These are phyloP conservation scores for Podospora appendiculata DNA, from an alignment of 495 filamentous ascomycete species.

Conservation along the genomic window DNA sequence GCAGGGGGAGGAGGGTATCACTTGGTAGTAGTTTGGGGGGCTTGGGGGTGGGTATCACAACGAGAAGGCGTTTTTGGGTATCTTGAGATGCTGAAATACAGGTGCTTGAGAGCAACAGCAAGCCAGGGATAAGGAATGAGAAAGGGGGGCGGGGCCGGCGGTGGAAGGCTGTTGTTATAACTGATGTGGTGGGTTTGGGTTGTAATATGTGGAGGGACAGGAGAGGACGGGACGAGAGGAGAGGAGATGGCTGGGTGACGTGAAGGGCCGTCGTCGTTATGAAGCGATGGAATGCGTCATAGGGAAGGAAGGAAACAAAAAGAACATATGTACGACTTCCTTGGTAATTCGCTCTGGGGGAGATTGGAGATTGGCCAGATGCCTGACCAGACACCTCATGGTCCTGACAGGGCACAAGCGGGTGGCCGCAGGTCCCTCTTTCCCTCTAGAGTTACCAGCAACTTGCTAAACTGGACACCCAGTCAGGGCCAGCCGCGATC, in stretches of 20 bases:
- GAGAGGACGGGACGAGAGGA: not conserved
- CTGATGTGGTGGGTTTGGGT: not conserved
- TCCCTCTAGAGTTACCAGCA: not conserved
- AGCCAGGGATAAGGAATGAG: not conserved
- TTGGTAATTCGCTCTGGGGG: not conserved
- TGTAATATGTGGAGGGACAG: not conserved
- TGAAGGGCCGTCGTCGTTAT: not conserved
- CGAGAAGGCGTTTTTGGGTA: not conserved
- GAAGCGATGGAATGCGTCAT: slow-evolving; percentile 13
- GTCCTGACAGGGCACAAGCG: not conserved
- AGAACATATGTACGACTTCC: not conserved
- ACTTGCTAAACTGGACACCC: not conserved
- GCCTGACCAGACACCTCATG: not conserved
- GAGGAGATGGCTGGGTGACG: slow-evolving; percentile 2
- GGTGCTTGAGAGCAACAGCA: not conserved
- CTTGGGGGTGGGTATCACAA: slow-evolving; percentile 12
- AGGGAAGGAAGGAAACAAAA: slow-evolving; percentile 5
- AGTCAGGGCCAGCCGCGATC: not conserved
- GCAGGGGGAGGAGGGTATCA: slow-evolving; percentile 3
- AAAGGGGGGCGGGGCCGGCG: not conserved
- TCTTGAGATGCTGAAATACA: not conserved
- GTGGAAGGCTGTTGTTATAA: slow-evolving; percentile 4
- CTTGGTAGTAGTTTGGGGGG: not conserved
- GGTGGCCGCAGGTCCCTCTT: not conserved
- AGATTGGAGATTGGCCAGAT: not conserved